Percentiles rank a stretch among this genome's conserved stretches.
phyloP scores from a whole-genome alignment of 1,284 basidiomycete species.

The Rhodotorula sp. region DNA sequence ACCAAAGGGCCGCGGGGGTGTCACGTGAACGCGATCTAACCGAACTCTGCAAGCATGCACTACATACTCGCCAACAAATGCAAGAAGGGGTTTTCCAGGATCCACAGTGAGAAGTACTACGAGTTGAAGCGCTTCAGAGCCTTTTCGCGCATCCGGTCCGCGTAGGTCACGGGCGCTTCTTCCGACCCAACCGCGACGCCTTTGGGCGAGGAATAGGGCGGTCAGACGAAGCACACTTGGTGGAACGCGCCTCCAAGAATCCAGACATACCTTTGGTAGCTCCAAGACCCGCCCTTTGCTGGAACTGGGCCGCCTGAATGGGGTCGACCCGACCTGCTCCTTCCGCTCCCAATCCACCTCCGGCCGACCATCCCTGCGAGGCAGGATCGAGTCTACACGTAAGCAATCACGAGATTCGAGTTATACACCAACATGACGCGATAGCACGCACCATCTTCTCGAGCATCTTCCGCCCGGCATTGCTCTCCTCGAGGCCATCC shows the following conservation, averaged over 20 bases:
- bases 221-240: background rate
- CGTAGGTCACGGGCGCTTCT: slow-evolving; percentile 21
- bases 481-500: slow-evolving; percentile 71
- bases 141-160: slow-evolving; percentile 23
- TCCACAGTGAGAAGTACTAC: background rate
- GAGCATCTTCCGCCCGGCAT: slow-evolving; percentile 83
- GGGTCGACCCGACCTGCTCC: slow-evolving; percentile 80
- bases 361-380: slow-evolving; percentile 72
- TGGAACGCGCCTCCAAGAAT: too few relatives aligned
- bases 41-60: too few relatives aligned
- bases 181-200: slow-evolving; percentile 29
- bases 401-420: too few relatives aligned
- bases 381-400: background rate
- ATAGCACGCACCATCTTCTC: slow-evolving; percentile 68
- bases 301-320: slow-evolving; percentile 78
- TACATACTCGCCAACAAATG: too few relatives aligned
- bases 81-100: too few relatives aligned
- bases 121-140: slow-evolving; percentile 20
- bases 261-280: slow-evolving; percentile 67
- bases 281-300: slow-evolving; percentile 78
- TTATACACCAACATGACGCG: too few relatives aligned
- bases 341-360: slow-evolving; percentile 74
- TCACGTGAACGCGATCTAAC: too few relatives aligned
- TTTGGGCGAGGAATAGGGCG: background rate
- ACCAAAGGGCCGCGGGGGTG: too few relatives aligned